These are phyloP conservation scores for Trypanosoma platydactyli DNA, from an alignment of 208 protist species.

Conservation along the genomic window DNA sequence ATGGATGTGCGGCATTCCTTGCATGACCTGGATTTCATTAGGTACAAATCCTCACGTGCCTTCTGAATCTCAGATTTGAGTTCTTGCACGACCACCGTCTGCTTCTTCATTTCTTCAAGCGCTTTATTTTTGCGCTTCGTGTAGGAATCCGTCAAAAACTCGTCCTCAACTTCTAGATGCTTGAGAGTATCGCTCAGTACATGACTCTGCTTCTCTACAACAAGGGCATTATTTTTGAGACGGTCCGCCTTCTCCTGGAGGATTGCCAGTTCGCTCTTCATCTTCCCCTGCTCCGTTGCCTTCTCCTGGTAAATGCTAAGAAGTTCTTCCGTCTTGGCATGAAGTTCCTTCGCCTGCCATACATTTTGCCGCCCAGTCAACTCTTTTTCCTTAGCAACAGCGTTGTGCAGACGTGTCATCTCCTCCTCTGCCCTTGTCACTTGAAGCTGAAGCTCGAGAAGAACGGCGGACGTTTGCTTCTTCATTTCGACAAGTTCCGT, in stretches of 20 bases:
- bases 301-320: constrained; percentile 28
- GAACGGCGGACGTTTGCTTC: constrained; percentile 36
- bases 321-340: constrained; percentile 35
- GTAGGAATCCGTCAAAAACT: constrained; percentile 27
- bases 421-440: constrained; percentile 40
- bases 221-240: constrained; percentile 32
- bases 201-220: constrained; percentile 34
- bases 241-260: constrained; percentile 31
- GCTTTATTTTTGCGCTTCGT: constrained; percentile 28
- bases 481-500: constrained; percentile 35
- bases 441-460: constrained; percentile 37
- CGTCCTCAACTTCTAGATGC: constrained; percentile 32
- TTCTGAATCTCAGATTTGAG: constrained; percentile 34
- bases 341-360: constrained; percentile 41
- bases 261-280: constrained; percentile 24
- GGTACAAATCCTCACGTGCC: constrained; percentile 31
- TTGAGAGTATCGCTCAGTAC: constrained; percentile 23
- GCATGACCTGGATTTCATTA: constrained; percentile 38
- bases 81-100: constrained; percentile 25
- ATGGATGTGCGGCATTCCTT: constrained; percentile 27
- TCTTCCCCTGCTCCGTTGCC: constrained; percentile 31
- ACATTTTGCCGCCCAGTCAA: constrained; percentile 37
- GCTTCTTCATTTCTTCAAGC: constrained; percentile 33
- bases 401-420: constrained; percentile 34
- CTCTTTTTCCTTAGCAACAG: constrained; percentile 39